Base-by-base conservation (phyloP, 768 basidiomycete genomes). In the Calvatia gigantea region DNA sequence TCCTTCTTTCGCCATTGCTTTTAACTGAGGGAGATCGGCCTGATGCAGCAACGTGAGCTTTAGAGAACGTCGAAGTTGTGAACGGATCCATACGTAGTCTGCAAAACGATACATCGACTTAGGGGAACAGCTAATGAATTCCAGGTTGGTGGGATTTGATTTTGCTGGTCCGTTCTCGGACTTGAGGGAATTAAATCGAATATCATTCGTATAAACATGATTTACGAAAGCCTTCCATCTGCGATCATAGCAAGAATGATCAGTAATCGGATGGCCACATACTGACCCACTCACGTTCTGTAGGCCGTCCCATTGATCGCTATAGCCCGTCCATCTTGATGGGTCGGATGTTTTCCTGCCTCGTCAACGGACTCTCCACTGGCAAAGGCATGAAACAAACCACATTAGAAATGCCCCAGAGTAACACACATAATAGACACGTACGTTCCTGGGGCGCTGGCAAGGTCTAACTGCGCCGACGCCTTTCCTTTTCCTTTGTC, bases 41-140 rank as follows among this genome's bases (percentile, higher is more conserved):
- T 58, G 28, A n/a, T n/a, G n/a, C n/a, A 1, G 29, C 7, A 28
- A 2, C 1, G 11, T 6, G 11, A 39, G 19, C 19, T 7, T 51
- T 28, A 42, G 38, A 27, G n/a, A 27, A 29, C 35, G 7, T 11
- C 1, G 11, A 31, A 19, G 11, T 3, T 37, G 17, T 21, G 15
- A 25, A 21, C 1, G 7, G 19, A 23, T 38, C 38, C 51, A n/a
- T 1, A 44, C 42, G 57, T 38, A 50, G 33, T 38, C 35, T 19
- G 70, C 70, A 6, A 72, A 60, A 46, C 71, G 68, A 62, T 72
- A 73, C 72, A 73, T 73, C 4, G 70, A 72, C 61, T 73, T 72
- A 41, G 72, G 70, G 7, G 70, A 73, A 23, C 70, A 72, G 15
- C 39, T 19, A 32, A 17, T 29, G 31, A 35, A 4, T 0, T 33